Evolutionary conservation across 495 filamentous ascomycete genomes (phyloP), one percentile per base, ranked within the genome.

Genomic region (Chaetomidium leptoderma): DNA sequence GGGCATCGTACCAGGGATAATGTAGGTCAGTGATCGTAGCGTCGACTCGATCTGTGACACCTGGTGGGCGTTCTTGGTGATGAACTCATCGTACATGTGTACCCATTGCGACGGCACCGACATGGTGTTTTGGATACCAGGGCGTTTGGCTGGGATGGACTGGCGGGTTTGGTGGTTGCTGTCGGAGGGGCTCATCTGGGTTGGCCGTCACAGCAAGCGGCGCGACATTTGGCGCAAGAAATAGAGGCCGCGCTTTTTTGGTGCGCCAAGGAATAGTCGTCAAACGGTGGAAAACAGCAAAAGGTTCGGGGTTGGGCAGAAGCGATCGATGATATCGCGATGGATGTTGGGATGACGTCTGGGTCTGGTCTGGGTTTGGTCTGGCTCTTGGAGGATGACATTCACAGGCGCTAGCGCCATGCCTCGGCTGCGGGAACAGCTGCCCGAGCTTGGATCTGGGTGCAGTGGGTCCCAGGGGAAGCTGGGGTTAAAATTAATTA

Each of bases 11-110:
- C 88, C 90, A 46, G 93, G 93, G 26, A 98, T 92, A 64, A 98
- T 92, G 69, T 97, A 97, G 21, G 92, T 95, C 50, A 98, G 75
- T 5, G 89, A 92, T 21, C 95, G 84, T 66, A 98, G 75, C 16
- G 89, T 90, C 40, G 88, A 92, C 75, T 98, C 93, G 55, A 98
- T 92, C 69, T 95, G 91, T 14, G 86, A 86, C 52, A 98, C 90
- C 23, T 92, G 89, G 69, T 88, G 86, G 53, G 90, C 81, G 72
- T 98, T 97, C 74, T 92, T 92, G 37, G 88, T 89, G 75, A 98
- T 91, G 72, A 97, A 96, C 57, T 92, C 85, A 65, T 84, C 84
- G 73, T 98, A 98, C 66, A 88, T 80, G 50, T 81, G 75, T 30
- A 95, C 72, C 87, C 85, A 92, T 72, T 84, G 85, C 0, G 88